Conservation (phyloP, 331 rosid species). For the Cydonia oblonga region DNA sequence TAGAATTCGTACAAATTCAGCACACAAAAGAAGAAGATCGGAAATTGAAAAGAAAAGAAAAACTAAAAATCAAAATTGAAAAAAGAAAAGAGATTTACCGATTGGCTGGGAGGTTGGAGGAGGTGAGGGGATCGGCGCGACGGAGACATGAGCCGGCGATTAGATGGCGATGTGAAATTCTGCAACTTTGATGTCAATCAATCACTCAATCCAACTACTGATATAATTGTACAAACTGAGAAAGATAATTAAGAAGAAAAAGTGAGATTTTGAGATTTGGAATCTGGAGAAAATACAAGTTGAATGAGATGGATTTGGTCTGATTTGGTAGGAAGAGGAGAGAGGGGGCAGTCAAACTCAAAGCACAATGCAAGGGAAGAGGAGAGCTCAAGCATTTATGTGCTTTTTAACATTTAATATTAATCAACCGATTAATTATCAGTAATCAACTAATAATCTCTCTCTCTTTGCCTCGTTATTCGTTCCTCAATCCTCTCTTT, state of each 20-base stretch:
- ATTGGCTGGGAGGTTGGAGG: neutral
- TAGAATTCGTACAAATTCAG: neutral
- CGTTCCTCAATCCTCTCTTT: neutral
- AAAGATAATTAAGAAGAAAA: neutral
- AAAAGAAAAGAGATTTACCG: slow-evolving; percentile 12
- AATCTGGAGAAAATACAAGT: neutral
- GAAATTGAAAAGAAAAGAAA: neutral
- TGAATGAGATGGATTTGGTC: neutral
- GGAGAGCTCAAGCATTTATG: neutral
- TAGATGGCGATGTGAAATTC: neutral
- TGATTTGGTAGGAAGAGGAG: neutral
- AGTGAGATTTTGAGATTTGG: slow-evolving; percentile 6
- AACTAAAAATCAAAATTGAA: neutral
- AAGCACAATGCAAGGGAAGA: neutral
- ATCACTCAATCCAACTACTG: neutral
- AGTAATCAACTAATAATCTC: neutral
- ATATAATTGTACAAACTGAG: neutral
- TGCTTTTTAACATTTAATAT: no score
- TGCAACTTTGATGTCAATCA: neutral
- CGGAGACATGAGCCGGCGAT: neutral
- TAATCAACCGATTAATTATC: neutral
- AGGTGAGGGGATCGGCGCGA: neutral
- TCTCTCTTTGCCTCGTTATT: neutral
- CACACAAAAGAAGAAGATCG: neutral
- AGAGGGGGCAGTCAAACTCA: neutral